Base-by-base conservation (phyloP, 1,139 yeast genomes). In the Meyerozyma guilliermondii region DNA sequence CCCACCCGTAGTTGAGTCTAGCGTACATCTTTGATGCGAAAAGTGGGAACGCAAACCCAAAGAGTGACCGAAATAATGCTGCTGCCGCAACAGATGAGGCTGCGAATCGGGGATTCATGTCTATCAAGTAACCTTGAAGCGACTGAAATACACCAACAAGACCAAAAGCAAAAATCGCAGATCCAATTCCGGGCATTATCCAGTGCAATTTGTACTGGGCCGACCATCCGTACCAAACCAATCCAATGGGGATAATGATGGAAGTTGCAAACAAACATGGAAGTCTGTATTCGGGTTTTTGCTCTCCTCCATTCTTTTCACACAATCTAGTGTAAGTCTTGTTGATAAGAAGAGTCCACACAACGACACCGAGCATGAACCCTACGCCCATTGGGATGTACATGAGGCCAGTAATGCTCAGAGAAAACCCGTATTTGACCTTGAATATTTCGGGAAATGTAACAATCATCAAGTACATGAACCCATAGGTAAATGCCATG, bases 11-110 rank as follows among this genome's bases (percentile, higher is more conserved):
- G 5, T 68, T 70, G 46, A 71, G 48, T 33, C 52, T 58, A 23
- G 52, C 60, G 45, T 71, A 71, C 74, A 71, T 68, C 37, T 60
- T 54, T 30, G 55, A 51, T 8, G 76, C 76, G 51, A 70, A 68
- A 18, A 71, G 53, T 2, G 77, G 77, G 54, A 71, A 70, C 40
- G 62, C 54, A 46, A 69, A 70, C 4, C 76, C 77, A 50, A 71
- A 68, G 28, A 69, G 52, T 10, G 71, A 67, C 42, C 76, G 55
- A 53, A 69, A 71, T 36, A 71, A 60, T n/a, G 76, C 75, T 1
- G 75, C 75, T 1, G 76, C 76, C 1, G 76, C 75, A 7, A 70
- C 72, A 7, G 74, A 65, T 30, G 71, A 65, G 3, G 76, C 76
- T 0, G 76, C 74, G 44, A 61, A 68, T 39, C 69, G 52, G 7